These are phyloP conservation scores for Penicillium herquei DNA, from an alignment of 495 filamentous ascomycete species.

Conservation along the genomic window DNA sequence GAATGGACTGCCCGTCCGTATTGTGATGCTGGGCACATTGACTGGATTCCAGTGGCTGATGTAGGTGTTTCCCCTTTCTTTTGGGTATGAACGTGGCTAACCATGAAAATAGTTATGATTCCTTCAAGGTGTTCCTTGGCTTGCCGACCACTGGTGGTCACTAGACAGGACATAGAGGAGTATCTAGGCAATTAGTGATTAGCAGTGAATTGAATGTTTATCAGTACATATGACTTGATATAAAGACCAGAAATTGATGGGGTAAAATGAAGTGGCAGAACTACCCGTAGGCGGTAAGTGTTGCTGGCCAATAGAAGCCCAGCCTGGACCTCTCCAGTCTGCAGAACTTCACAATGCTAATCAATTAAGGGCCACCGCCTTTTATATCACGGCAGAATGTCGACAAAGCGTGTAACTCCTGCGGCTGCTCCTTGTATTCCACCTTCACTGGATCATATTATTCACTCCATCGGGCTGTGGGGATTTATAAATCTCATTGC, in stretches of 20 bases:
- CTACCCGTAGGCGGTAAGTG: too few relatives aligned
- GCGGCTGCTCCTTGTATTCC: neutral
- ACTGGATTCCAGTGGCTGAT: constrained; percentile 78
- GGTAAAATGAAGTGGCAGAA: constrained; percentile 22
- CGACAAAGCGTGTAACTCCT: neutral
- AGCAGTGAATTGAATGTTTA: neutral
- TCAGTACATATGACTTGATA: too few relatives aligned
- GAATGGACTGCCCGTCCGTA: constrained; percentile 66
- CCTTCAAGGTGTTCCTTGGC: constrained; percentile 72
- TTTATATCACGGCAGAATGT: neutral
- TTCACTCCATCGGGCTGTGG: too few relatives aligned
- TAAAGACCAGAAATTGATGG: too few relatives aligned
- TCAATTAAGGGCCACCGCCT: neutral
- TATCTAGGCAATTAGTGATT: neutral
- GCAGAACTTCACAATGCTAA: neutral
- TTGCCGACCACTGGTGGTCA: constrained; percentile 66
- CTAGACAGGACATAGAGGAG: constrained; percentile 23
- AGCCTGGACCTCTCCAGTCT: too few relatives aligned
- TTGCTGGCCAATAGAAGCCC: too few relatives aligned
- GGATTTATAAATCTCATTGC: too few relatives aligned
- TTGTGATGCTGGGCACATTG: constrained; percentile 63
- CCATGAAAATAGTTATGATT: constrained; percentile 53
- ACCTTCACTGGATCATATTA: neutral
- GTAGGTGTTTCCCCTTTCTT: constrained; percentile 28
- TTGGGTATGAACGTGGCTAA: neutral